Base-by-base conservation (phyloP, 1,284 basidiomycete genomes). In the Ustilago crameri region DNA sequence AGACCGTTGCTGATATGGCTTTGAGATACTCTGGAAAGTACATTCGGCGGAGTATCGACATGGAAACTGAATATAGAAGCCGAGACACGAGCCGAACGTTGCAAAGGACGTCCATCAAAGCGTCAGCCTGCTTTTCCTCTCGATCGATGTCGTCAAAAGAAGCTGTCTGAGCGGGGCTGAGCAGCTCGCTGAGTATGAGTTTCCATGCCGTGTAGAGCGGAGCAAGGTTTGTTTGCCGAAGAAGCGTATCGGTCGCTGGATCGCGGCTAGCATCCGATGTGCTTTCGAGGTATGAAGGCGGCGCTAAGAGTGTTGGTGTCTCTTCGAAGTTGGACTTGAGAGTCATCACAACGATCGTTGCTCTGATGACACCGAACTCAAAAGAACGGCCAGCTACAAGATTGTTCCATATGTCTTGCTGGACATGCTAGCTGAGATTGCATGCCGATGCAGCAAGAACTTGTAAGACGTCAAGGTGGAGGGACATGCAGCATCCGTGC, bases 261-360 rank as follows among this genome's bases (percentile, higher is more conserved):
- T 41, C 30, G 14, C 5, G 8, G 1, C 30, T 30, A 12, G 23
- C 9, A 18, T 20, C 40, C 14, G 53, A 32, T 3, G 61, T 64
- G 56, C 67, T 70, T 18, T 60, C 61, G n/a, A 56, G 37, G 26
- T 70, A 70, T 1, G 67, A 64, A 7, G 67, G 67, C 15, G 67
- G 67, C 3, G 61, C 55, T 9, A 63, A 27, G 35, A 63, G 60
- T 32, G 50, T 50, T 5, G 66, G 66, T 5, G 49, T 56, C 45
- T 69, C 55, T 23, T 69, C 66, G 8, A 69, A 69, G 58, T 69
- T 69, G 26, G 51, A 47, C 20, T 59, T 69, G 41, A 67, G 53
- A 18, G 49, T 46, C 64, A 67, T 67, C 8, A 23, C 9, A 20
- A 23, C 3, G 5, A 18, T 40, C 41, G 2, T 42, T 23, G 41